Conservation (phyloP, 2,329 filamentous ascomycete genomes). For the Colletotrichum sidae region DNA sequence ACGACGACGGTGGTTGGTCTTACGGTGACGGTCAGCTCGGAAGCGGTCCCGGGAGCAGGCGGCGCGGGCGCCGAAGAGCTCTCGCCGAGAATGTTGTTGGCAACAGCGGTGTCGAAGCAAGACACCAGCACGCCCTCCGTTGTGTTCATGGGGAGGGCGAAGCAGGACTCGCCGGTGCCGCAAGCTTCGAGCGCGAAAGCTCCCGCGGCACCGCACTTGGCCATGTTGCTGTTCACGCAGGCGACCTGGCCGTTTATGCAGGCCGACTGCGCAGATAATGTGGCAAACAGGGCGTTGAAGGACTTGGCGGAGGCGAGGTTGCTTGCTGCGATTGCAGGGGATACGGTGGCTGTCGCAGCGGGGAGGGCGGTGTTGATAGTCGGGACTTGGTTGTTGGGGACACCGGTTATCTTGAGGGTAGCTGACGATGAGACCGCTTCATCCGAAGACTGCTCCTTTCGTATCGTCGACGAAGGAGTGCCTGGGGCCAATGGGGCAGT, state of each 20-base stretch:
- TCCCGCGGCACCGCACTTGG: constrained; percentile 55
- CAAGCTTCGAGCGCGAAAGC: constrained; percentile 56
- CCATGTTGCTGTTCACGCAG: constrained; percentile 63
- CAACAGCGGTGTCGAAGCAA: constrained; percentile 56
- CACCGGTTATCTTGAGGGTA: constrained; percentile 45
- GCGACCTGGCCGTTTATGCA: constrained; percentile 61
- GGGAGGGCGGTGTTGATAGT: constrained; percentile 52
- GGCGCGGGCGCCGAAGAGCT: constrained; percentile 37
- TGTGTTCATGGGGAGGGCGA: constrained; percentile 65
- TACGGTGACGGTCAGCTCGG: constrained; percentile 23
- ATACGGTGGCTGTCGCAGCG: constrained; percentile 53
- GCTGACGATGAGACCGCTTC: background rate
- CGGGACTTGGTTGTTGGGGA: constrained; percentile 53
- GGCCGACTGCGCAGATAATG: constrained; percentile 56
- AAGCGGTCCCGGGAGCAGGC: background rate
- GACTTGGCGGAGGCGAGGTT: constrained; percentile 58
- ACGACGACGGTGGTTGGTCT: constrained; percentile 29
- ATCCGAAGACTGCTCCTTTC: background rate
- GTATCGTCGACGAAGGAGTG: background rate
- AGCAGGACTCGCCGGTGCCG: constrained; percentile 55
- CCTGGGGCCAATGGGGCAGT: background rate
- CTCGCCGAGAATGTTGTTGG: constrained; percentile 55
- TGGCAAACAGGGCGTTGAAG: constrained; percentile 61
- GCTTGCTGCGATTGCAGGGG: constrained; percentile 53
- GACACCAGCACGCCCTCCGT: constrained; percentile 60